Conservation (phyloP, 108 stramenopile genomes). For the Mayamaea pseudoterrestris region DNA sequence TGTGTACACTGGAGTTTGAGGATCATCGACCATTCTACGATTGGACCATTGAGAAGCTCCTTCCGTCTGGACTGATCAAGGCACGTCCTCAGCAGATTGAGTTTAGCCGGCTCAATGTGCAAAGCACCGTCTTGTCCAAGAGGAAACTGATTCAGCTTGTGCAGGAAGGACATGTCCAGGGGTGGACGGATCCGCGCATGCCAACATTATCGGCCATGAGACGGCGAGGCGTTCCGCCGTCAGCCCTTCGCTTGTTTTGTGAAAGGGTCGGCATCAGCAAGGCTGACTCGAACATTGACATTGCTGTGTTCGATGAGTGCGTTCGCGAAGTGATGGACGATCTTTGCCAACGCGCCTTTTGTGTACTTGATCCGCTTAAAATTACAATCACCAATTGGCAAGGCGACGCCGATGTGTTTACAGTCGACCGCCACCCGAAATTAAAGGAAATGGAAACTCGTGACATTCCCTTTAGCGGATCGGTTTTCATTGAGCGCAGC, state of each 20-base stretch:
- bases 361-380: slow-evolving; percentile 72
- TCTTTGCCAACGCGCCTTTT: slow-evolving; percentile 59
- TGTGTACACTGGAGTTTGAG: slow-evolving; percentile 90
- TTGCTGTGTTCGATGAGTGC: slow-evolving; percentile 73
- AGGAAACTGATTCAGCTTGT: slow-evolving; percentile 79
- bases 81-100: slow-evolving; percentile 79
- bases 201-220: slow-evolving; percentile 76
- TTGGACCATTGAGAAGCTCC: slow-evolving; percentile 75
- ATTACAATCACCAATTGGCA: slow-evolving; percentile 82
- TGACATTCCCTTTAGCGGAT: slow-evolving; percentile 67
- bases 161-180: slow-evolving; percentile 60
- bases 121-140: slow-evolving; percentile 82
- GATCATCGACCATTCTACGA: slow-evolving; percentile 90
- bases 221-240: slow-evolving; percentile 77
- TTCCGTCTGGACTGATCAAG: slow-evolving; percentile 45
- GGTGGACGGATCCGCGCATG: slow-evolving; percentile 87
- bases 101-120: slow-evolving; percentile 85
- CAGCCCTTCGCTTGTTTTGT: slow-evolving; percentile 75
- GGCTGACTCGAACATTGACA: slow-evolving; percentile 81
- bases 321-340: slow-evolving; percentile 75
- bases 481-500: slow-evolving; percentile 63
- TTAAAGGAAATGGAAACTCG: slow-evolving; percentile 57
- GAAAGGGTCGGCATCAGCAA: slow-evolving; percentile 87
- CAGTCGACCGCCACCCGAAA: slow-evolving; percentile 77
- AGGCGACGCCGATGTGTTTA: slow-evolving; percentile 46